Conservation (phyloP, 78 protist genomes). For the Dictyostelium firmibasis region DNA sequence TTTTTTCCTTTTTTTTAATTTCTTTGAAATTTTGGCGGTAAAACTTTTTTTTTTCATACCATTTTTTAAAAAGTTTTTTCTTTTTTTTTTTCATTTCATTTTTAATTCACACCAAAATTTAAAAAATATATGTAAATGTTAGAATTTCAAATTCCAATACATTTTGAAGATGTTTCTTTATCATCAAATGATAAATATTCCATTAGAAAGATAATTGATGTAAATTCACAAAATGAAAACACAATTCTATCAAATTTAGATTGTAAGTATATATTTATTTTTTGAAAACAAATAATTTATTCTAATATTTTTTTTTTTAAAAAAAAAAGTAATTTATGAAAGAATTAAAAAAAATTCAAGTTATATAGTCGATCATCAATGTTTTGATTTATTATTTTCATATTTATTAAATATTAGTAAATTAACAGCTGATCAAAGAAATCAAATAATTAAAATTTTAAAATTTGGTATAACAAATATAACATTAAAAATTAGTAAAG, state of each 20-base stretch:
- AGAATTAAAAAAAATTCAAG: conserved; percentile 16
- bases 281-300: no score
- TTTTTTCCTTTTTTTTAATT: no score
- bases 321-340: conserved; percentile 1
- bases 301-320: not conserved
- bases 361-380: conserved; percentile 10
- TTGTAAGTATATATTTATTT: conserved; percentile 9
- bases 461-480: not conserved
- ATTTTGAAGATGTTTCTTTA: conserved; percentile 10
- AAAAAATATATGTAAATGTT: not conserved
- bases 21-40: not conserved
- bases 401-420: not conserved
- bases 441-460: conserved; percentile 24
- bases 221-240: not conserved
- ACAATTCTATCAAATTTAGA: conserved; percentile 12
- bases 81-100: not conserved
- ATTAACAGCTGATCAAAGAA: conserved; percentile 10
- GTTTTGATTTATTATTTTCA: conserved; percentile 33
- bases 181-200: not conserved
- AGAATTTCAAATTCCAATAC: conserved; percentile 36
- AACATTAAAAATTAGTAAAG: not conserved
- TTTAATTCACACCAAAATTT: not conserved
- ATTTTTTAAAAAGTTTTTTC: not conserved
- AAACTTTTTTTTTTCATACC: no score
- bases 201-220: not conserved